phyloP scores from a whole-genome alignment of 495 filamentous ascomycete genomes.

The Talaromyces liani region DNA sequence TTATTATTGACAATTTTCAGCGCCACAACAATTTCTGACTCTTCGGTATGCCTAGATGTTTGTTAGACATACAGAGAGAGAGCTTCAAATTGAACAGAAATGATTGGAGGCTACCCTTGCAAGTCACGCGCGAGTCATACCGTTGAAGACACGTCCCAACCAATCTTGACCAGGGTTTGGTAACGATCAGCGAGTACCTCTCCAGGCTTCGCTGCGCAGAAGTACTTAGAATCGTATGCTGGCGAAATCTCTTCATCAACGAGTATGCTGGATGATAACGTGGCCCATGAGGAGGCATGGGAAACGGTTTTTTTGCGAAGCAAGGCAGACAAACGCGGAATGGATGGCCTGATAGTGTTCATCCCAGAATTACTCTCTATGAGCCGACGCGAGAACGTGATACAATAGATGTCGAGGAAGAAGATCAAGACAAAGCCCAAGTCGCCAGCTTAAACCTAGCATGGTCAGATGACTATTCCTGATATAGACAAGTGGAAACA shows the following conservation, averaged over 20 bases:
- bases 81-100: constrained; percentile 14
- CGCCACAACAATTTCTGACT: constrained; percentile 18
- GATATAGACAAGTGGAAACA: too few relatives aligned
- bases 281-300: constrained; percentile 16
- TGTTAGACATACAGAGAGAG: constrained; percentile 21
- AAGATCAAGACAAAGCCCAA: too few relatives aligned
- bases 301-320: constrained; percentile 27
- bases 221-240: constrained; percentile 27
- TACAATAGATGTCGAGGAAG: constrained; percentile 9
- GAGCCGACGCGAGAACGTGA: constrained; percentile 14
- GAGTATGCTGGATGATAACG: constrained; percentile 5
- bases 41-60: constrained; percentile 23
- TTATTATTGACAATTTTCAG: too few relatives aligned
- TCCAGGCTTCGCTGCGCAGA: constrained; percentile 36
- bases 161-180: constrained; percentile 38
- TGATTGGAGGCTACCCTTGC: constrained; percentile 11
- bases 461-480: too few relatives aligned
- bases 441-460: too few relatives aligned
- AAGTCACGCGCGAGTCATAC: constrained; percentile 40
- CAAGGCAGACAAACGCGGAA: constrained; percentile 17
- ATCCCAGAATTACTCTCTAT: constrained; percentile 14
- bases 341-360: constrained; percentile 16
- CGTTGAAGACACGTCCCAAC: constrained; percentile 37
- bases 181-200: constrained; percentile 32
- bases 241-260: constrained; percentile 30